A percentile compares a stretch with the other conserved stretches of the same genome.
These are phyloP conservation scores for Nitzschia inconspicua DNA, from an alignment of 108 stramenopile species.

Conservation along the genomic window DNA sequence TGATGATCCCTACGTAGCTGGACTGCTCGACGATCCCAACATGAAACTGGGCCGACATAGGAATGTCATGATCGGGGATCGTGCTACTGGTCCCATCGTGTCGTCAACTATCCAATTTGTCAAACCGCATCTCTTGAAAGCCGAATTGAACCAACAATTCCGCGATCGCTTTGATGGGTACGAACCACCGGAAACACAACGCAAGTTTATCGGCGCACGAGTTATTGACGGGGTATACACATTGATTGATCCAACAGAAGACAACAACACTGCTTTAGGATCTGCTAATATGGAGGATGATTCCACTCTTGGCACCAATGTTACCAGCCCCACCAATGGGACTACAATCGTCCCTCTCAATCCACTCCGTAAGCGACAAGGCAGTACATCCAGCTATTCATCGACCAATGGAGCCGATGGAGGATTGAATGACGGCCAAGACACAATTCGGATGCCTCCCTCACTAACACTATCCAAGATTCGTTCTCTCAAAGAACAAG, in stretches of 20 bases:
- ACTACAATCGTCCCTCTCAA: background rate
- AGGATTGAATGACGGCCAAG: slow-evolving; percentile 15
- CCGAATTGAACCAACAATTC: slow-evolving; percentile 92
- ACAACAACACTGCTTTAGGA: slow-evolving; percentile 21
- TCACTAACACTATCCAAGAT: slow-evolving; percentile 91
- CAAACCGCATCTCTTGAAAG: slow-evolving; percentile 80
- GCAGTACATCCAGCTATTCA: slow-evolving; percentile 16
- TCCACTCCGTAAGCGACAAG: slow-evolving; percentile 16
- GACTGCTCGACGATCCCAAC: slow-evolving; percentile 75
- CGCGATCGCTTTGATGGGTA: slow-evolving; percentile 88
- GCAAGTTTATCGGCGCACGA: slow-evolving; percentile 67
- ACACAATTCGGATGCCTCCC: slow-evolving; percentile 87
- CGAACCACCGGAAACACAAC: slow-evolving; percentile 70
- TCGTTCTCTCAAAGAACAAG: slow-evolving; percentile 80
- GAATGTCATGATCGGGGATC: slow-evolving; percentile 85
- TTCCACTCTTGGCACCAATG: slow-evolving; percentile 1
- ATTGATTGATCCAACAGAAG: slow-evolving; percentile 65
- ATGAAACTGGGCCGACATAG: slow-evolving; percentile 83
- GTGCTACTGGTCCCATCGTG: slow-evolving; percentile 71
- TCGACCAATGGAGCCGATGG: slow-evolving; percentile 7
- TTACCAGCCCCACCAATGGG: background rate
- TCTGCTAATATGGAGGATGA: slow-evolving; percentile 15
- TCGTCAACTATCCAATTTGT: slow-evolving; percentile 89
- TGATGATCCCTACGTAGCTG: slow-evolving; percentile 30
- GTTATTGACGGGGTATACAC: slow-evolving; percentile 81